Evolutionary conservation across 2,329 filamentous ascomycete genomes (phyloP).

Genomic region (Escovopsis sp.): DNA sequence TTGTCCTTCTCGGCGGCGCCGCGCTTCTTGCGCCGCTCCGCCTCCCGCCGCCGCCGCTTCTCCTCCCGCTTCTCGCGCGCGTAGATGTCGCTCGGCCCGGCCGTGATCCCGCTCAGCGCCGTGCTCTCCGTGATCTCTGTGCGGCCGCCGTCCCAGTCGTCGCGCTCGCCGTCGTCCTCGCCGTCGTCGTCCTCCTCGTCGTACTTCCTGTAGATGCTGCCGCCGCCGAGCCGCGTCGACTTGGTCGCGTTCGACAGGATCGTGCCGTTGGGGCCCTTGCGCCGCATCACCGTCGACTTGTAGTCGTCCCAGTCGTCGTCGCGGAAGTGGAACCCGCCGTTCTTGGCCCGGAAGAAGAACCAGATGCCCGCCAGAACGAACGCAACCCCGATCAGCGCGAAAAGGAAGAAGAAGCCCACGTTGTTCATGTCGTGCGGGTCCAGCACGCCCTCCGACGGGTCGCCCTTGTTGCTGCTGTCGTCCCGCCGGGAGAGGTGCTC

Average conservation of each 20-base stretch:
- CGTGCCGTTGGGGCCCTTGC: constrained; percentile 79
- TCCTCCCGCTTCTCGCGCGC: constrained; percentile 43
- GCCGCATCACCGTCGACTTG: constrained; percentile 82
- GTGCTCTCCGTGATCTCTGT: constrained; percentile 32
- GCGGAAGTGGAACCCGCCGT: constrained; percentile 81
- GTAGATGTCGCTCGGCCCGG: constrained; percentile 39
- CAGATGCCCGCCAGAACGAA: constrained; percentile 70
- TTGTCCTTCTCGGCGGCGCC: constrained; percentile 28
- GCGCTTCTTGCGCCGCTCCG: constrained; percentile 17
- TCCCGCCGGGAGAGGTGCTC: constrained; percentile 13
- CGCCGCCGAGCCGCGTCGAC: constrained; percentile 73
- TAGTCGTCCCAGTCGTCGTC: constrained; percentile 95
- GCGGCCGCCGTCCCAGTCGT: constrained; percentile 22
- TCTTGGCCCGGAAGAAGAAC: constrained; percentile 99
- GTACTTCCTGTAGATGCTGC: constrained; percentile 67
- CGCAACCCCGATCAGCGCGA: constrained; percentile 65
- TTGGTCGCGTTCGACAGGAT: constrained; percentile 70
- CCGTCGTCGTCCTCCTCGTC: constrained; percentile 28
- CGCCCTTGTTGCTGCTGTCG: constrained; percentile 8
- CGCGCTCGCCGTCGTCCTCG: constrained; percentile 15
- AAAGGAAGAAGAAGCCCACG: constrained; percentile 66
- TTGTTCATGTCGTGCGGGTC: constrained; percentile 45
- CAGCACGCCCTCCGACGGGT: constrained; percentile 35
- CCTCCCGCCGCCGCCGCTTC: constrained; percentile 33
- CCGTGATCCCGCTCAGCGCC: constrained; percentile 40